Percentiles rank a stretch among this genome's conserved stretches.
phyloP scores from a whole-genome alignment of 2,329 filamentous ascomycete genomes.

The Pseudocercospora vitis region DNA sequence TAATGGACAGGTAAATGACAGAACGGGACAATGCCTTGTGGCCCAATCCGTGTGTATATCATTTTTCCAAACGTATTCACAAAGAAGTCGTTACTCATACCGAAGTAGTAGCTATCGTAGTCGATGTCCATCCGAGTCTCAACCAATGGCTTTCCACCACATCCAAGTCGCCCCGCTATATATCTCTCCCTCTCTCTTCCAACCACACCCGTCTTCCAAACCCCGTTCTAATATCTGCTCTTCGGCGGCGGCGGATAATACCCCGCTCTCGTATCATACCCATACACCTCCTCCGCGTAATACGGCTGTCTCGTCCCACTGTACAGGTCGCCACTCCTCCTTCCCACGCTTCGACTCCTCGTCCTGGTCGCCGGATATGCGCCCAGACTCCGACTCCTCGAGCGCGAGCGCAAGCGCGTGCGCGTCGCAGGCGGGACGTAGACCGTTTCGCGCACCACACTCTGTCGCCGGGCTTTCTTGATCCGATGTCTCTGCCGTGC shows the following conservation, averaged over 20 bases:
- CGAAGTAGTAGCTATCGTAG: background rate
- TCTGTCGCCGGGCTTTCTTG: conserved; percentile 7
- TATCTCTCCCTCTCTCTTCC: background rate
- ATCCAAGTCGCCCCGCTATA: background rate
- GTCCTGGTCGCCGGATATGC: conserved; percentile 7
- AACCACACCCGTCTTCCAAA: background rate
- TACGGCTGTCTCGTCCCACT: conserved; percentile 19
- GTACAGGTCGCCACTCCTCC: conserved; percentile 14
- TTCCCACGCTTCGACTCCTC: conserved; percentile 16
- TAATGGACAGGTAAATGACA: conserved; percentile 1
- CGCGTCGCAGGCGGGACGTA: conserved; percentile 10
- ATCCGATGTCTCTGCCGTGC: conserved; percentile 17
- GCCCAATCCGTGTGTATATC: too few species aligned
- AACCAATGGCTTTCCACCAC: too few species aligned
- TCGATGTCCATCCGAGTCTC: too few species aligned
- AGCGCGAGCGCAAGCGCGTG: background rate
- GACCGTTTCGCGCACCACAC: conserved; percentile 11
- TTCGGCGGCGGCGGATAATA: conserved; percentile 21
- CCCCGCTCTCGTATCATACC: conserved; percentile 7
- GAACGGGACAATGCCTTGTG: background rate
- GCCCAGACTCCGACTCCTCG: conserved; percentile 7
- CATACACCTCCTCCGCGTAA: conserved; percentile 17
- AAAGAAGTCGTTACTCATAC: background rate
- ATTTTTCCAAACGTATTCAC: background rate
- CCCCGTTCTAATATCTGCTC: conserved; percentile 15